Conservation (phyloP, 768 basidiomycete genomes). For the Naganishia vishniacii region DNA sequence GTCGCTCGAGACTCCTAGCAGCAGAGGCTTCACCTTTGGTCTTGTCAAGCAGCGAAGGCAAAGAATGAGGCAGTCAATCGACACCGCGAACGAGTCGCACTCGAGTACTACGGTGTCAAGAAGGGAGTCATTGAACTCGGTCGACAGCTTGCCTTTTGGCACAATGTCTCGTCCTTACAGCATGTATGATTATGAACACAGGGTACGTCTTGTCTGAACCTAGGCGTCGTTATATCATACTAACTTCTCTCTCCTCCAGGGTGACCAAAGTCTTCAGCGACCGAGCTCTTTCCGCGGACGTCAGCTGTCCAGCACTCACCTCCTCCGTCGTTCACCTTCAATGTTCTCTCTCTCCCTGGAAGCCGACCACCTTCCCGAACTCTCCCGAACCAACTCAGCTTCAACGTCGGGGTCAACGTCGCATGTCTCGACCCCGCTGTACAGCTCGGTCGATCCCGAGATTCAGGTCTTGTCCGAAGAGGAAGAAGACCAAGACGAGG, state of each 20-base stretch:
- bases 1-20: not conserved
- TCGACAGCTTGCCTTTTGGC: not conserved
- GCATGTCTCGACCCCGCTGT: not conserved
- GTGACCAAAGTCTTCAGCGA: not conserved
- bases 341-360: not conserved
- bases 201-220: not conserved
- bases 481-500: not conserved
- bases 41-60: not conserved
- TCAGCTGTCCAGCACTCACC: not conserved
- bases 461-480: slow-evolving; percentile 8
- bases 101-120: not conserved
- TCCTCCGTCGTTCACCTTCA: not conserved
- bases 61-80: slow-evolving; percentile 1
- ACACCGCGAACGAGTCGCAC: not conserved
- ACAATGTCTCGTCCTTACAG: not conserved
- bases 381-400: slow-evolving; percentile 13
- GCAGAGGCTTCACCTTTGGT: not conserved
- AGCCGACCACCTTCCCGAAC: not conserved
- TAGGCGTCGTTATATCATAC: not conserved
- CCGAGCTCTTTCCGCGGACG: not conserved
- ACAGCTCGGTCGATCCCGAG: slow-evolving; percentile 3
- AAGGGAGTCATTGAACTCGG: slow-evolving; percentile 2
- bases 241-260: not conserved
- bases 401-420: not conserved
- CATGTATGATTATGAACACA: not conserved